Conservation (phyloP, 192 early-diverging fungal species). For the Podila minutissima region DNA sequence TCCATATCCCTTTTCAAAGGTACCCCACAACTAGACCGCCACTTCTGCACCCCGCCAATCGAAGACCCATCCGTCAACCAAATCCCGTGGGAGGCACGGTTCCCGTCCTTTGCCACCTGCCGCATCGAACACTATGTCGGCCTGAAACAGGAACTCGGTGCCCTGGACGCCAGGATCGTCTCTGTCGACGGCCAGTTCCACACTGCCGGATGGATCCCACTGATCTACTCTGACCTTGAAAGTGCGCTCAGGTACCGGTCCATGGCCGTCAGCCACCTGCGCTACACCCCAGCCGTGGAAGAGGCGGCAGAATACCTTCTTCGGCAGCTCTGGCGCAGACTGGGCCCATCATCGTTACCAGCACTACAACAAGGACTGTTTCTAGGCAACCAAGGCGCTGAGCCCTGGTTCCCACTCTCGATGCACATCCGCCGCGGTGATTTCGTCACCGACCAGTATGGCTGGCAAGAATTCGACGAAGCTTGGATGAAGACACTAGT, state of each 20-base stretch:
- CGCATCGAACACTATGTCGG: constrained; percentile 35
- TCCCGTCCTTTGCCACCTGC: constrained; percentile 24
- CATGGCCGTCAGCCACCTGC: constrained; percentile 9
- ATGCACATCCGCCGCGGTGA: constrained; percentile 36
- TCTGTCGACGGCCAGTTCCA: constrained; percentile 37
- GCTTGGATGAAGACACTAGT: constrained; percentile 16
- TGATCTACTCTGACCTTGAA: constrained; percentile 1
- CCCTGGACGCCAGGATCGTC: constrained; percentile 1
- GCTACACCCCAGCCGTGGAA: constrained; percentile 15
- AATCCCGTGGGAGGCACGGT: constrained; percentile 21
- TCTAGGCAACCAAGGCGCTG: neutral
- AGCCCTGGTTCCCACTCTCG: constrained; percentile 18
- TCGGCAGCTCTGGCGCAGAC: neutral
- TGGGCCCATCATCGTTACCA: neutral
- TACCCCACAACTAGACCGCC: neutral
- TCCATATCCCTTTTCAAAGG: neutral
- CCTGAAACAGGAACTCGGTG: constrained; percentile 13
- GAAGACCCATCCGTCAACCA: constrained; percentile 9
- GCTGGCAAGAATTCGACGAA: constrained; percentile 22
- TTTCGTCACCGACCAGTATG: constrained; percentile 19
- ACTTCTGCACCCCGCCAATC: constrained; percentile 4
- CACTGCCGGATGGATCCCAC: constrained; percentile 29
- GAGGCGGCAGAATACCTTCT: constrained; percentile 20
- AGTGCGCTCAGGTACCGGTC: constrained; percentile 9
- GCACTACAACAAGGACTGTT: neutral